phyloP scores from a whole-genome alignment of 306 rosid genomes.

The Crotalaria pallida region DNA sequence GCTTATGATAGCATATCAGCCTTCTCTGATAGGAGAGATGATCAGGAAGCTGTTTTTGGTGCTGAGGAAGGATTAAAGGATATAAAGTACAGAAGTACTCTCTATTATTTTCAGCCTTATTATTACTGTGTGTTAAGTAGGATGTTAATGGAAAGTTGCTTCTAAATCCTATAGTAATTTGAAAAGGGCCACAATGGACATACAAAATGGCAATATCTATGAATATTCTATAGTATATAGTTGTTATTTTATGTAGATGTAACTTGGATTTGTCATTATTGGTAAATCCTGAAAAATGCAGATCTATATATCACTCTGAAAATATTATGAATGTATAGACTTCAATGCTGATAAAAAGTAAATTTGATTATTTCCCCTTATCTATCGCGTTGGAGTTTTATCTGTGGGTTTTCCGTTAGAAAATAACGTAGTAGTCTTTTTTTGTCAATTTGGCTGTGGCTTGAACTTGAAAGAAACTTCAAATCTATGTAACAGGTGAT shows the following conservation, averaged over 20 bases:
- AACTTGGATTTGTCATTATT: not conserved
- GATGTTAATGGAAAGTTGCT: not conserved
- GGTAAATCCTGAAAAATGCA: not conserved
- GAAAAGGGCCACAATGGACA: not conserved
- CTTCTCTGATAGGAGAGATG: slow-evolving; percentile 71
- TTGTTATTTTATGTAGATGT: not conserved
- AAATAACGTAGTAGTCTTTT: not conserved
- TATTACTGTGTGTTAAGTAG: no score
- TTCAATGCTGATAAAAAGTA: no score
- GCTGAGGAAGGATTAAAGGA: slow-evolving; percentile 85
- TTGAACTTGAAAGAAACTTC: not conserved
- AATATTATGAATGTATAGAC: no score
- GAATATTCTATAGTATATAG: not conserved
- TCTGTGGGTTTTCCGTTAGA: not conserved
- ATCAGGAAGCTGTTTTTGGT: slow-evolving; percentile 88
- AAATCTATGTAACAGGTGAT: not conserved
- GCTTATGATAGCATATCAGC: slow-evolving; percentile 92
- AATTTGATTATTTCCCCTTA: no score
- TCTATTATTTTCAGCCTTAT: not conserved
- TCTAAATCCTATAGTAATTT: not conserved
- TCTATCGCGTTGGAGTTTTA: no score
- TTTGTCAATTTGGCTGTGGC: not conserved
- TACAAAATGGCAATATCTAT: not conserved
- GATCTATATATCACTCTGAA: no score
- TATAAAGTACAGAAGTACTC: slow-evolving; percentile 43